phyloP scores from a whole-genome alignment of 2,329 filamentous ascomycete genomes.

The Sarocladium brachiariae region DNA sequence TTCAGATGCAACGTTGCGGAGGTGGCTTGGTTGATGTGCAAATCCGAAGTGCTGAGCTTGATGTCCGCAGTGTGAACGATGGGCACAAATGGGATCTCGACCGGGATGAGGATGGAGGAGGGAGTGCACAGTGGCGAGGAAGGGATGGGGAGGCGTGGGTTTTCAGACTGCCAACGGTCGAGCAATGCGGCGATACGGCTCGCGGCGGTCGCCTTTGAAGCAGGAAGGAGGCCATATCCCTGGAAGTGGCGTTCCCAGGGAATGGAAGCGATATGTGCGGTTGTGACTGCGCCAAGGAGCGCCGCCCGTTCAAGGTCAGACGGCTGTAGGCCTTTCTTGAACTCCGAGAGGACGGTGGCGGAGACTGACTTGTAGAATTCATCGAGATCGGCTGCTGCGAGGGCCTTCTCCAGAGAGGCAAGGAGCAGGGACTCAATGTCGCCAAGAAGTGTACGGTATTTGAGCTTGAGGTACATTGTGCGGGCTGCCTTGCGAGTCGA shows the following conservation, averaged over 20 bases:
- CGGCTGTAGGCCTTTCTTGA: constrained; percentile 36
- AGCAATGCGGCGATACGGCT: constrained; percentile 22
- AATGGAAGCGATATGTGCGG: constrained; percentile 36
- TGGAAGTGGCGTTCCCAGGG: constrained; percentile 43
- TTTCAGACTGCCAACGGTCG: constrained; percentile 23
- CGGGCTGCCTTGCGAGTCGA: constrained; percentile 29
- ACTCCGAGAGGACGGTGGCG: constrained; percentile 35
- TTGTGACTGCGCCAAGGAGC: constrained; percentile 45
- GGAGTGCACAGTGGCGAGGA: constrained; percentile 24
- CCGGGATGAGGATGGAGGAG: constrained; percentile 74
- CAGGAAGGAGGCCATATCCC: constrained; percentile 38
- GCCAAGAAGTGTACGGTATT: constrained; percentile 71
- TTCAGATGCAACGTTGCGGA: constrained; percentile 54
- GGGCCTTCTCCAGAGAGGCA: constrained; percentile 31
- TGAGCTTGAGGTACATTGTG: constrained; percentile 60
- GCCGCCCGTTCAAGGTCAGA: constrained; percentile 51
- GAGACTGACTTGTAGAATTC: constrained; percentile 42
- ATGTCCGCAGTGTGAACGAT: constrained; percentile 77
- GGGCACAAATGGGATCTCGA: constrained; percentile 78
- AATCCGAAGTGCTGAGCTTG: constrained; percentile 33
- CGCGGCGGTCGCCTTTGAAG: constrained; percentile 26
- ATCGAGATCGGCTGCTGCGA: constrained; percentile 32
- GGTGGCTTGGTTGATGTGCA: constrained; percentile 57
- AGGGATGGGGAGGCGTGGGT: constrained; percentile 19
- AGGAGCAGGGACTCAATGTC: constrained; percentile 54